Evolutionary conservation across 1,284 basidiomycete species (phyloP).

Genomic region (Pterula multifida): DNA sequence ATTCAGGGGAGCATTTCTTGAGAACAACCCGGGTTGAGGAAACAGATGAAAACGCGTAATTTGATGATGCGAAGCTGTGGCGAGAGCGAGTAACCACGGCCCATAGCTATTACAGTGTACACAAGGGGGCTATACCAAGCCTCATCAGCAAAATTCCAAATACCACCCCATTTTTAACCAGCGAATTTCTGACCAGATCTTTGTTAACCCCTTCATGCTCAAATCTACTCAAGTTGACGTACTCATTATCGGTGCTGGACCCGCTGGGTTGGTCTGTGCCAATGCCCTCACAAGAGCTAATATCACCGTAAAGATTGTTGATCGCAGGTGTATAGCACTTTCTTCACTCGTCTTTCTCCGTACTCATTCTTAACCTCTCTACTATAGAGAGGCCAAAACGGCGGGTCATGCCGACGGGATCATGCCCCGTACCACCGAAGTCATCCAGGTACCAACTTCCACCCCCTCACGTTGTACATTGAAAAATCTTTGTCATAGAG

Average conservation of each 20-base stretch:
- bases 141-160: too few species aligned
- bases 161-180: too few species aligned
- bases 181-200: too few species aligned
- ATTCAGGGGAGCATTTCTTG: too few species aligned
- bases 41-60: too few species aligned
- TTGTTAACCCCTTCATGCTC: conserved; percentile 1
- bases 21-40: too few species aligned
- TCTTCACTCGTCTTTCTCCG: conserved; percentile 16
- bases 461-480: background rate
- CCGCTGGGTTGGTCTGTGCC: conserved; percentile 52
- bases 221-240: conserved; percentile 36
- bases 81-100: too few species aligned
- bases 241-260: conserved; percentile 43
- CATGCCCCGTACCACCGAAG: background rate
- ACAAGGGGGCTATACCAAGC: too few species aligned
- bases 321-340: conserved; percentile 41
- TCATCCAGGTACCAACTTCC: background rate
- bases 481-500: background rate
- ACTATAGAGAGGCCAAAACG: background rate
- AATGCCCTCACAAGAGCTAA: conserved; percentile 27
- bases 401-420: conserved; percentile 2
- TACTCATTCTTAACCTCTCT: background rate
- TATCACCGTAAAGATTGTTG: conserved; percentile 30
- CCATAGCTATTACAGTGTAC: too few species aligned
- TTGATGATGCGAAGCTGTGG: too few species aligned